These are phyloP conservation scores for carrot (Daucus carota) DNA, from an alignment of 129 eudicot species.

Conservation along the genomic window DNA sequence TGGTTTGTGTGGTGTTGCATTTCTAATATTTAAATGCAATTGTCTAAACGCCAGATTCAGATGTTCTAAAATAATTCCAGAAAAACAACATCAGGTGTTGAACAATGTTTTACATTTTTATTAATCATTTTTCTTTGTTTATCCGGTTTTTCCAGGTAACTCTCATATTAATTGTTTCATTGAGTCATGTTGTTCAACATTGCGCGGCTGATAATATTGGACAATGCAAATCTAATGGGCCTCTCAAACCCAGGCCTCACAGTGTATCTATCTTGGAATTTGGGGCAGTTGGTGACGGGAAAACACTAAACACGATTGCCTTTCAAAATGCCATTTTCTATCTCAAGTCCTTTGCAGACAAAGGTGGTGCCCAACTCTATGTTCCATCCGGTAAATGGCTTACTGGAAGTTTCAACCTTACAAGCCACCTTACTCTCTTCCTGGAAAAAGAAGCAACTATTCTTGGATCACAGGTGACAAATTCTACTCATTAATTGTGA, in stretches of 20 bases:
- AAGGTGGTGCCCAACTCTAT: constrained; percentile 85
- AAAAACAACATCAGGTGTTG: background rate
- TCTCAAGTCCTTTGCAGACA: constrained; percentile 71
- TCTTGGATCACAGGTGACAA: constrained; percentile 61
- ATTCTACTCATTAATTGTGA: background rate
- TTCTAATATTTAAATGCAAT: background rate
- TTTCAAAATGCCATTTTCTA: constrained; percentile 86
- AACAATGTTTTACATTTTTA: constrained; percentile 8
- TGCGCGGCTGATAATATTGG: constrained; percentile 6
- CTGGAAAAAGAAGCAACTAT: constrained; percentile 67
- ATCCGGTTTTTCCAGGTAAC: constrained; percentile 38
- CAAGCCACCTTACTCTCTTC: constrained; percentile 84
- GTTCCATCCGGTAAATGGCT: constrained; percentile 81
- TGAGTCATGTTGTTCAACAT: constrained; percentile 25
- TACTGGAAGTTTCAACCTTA: constrained; percentile 67
- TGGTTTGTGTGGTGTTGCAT: constrained; percentile 1
- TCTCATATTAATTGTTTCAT: constrained; percentile 48
- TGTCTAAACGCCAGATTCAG: background rate
- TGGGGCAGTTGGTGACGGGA: constrained; percentile 85
- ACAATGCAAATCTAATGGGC: constrained; percentile 10
- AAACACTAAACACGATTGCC: constrained; percentile 63
- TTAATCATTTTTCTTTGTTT: constrained; percentile 4
- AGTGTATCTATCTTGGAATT: constrained; percentile 75
- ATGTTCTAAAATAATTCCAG: background rate
- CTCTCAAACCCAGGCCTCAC: constrained; percentile 66